phyloP scores from a whole-genome alignment of 352 stramenopile genomes.

The Pseudoperonospora humuli region DNA sequence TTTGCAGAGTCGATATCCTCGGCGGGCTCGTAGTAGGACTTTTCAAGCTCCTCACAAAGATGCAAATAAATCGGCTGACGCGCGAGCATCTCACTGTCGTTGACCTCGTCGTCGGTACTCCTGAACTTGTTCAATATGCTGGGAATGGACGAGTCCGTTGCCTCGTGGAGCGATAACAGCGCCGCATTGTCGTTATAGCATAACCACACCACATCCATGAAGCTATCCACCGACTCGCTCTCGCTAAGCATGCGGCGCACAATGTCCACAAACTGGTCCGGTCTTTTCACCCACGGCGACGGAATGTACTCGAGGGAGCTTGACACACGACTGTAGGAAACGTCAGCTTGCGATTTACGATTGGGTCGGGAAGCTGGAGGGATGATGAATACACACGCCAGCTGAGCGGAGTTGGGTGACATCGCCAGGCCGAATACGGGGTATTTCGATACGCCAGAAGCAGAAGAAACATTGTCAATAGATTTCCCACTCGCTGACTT shows the following conservation, averaged over 20 bases:
- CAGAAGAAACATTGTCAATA: neutral
- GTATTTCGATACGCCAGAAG: slow-evolving; percentile 33
- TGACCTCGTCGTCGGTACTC: slow-evolving; percentile 14
- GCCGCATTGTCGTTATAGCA: slow-evolving; percentile 65
- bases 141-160: slow-evolving; percentile 43
- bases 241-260: slow-evolving; percentile 51
- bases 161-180: slow-evolving; percentile 43
- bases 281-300: slow-evolving; percentile 37
- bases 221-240: slow-evolving; percentile 46
- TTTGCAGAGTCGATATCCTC: neutral
- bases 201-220: slow-evolving; percentile 71
- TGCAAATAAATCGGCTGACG: slow-evolving; percentile 53
- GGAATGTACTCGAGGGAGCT: slow-evolving; percentile 66
- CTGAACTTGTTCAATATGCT: slow-evolving; percentile 51
- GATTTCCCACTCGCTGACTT: slow-evolving; percentile 2
- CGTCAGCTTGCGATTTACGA: slow-evolving; percentile 72
- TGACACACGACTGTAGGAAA: slow-evolving; percentile 77
- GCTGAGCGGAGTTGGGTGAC: slow-evolving; percentile 60
- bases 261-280: slow-evolving; percentile 33
- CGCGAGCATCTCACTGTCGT: slow-evolving; percentile 13
- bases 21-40: slow-evolving; percentile 26
- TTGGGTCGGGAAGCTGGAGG: slow-evolving; percentile 71
- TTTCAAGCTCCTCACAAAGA: slow-evolving; percentile 51
- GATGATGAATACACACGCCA: slow-evolving; percentile 63
- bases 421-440: slow-evolving; percentile 64